Base-by-base conservation (phyloP, 1,284 basidiomycete species). In the Chondrostereum purpureum region DNA sequence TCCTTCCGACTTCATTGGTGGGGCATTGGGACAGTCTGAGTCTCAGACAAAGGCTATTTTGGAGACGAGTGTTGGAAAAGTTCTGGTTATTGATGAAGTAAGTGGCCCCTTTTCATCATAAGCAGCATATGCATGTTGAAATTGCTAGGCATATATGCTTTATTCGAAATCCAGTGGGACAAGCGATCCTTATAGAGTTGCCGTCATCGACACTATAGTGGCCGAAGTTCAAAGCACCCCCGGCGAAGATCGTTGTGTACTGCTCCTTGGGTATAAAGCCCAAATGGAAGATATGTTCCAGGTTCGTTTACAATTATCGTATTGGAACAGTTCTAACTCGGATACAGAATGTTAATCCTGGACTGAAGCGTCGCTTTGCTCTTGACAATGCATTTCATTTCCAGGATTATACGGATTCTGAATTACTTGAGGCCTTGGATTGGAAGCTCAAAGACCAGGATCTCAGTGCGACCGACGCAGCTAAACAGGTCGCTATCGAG, bases 241-340 rank as follows among this genome's bases (percentile, higher is more conserved):
- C 0, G 80, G 81, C 0, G 81, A 84, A 47, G 83, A 84, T 53
- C 71, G 81, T 2, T 83, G 80, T 46, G 78, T 84, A 1, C 63
- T 84, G 20, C 55, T 84, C 27, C 58, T 83, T 1, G 81, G 83
- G 10, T 85, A 85, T 56, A 74, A 77, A 48, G 64, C 73, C 0
- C 66, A 83, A 51, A 84, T 85, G 69, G 59, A 65, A 22, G 75
- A 81, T 17, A 84, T 84, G 82, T 84, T 85, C 54, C 78, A 81
- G 64, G 81, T 82, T 53, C 48, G 58, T 33, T n/a, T 31, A n/a
- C 27, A n/a, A 31, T 8, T 8, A n/a, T 31, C 27, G 8, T n/a
- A 31, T 31, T 8, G 27, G n/a, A 31, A n/a, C n/a, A 8, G 27
- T 31, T 31, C 27, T 31, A 8, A 31, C 8, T n/a, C 27, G 8